Percentiles rank a stretch among this genome's conserved stretches.
Conservation (phyloP, 2,329 filamentous ascomycete species). For the Aureobasidium subglaciale region DNA sequence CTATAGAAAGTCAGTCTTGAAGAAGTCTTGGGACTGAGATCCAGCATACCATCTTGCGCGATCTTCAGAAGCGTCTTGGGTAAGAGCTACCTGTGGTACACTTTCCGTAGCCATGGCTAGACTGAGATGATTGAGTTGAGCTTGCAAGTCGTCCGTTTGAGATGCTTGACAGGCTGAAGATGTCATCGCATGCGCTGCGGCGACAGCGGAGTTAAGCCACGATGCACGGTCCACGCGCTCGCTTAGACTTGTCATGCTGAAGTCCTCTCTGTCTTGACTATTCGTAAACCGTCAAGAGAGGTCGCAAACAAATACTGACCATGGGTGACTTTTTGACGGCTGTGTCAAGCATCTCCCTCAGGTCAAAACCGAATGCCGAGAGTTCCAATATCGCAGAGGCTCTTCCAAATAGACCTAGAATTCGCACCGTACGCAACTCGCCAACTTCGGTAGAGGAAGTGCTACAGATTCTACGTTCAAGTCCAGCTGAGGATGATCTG, state of each 20-base stretch:
- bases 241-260: not conserved
- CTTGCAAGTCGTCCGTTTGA: not conserved
- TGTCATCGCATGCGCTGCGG: constrained; percentile 1
- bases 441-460: constrained; percentile 20
- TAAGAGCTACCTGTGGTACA: not conserved
- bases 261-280: not conserved
- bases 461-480: constrained; percentile 33
- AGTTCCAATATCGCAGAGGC: constrained; percentile 1
- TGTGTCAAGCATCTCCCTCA: constrained; percentile 34
- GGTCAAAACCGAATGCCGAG: constrained; percentile 13
- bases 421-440: not conserved
- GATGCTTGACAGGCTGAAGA: not conserved
- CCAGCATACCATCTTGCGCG: constrained; percentile 14
- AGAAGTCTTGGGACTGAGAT: not conserved
- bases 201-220: not conserved
- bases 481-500: constrained; percentile 32
- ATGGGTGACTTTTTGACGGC: constrained; percentile 47
- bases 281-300: constrained; percentile 18
- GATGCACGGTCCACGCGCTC: not conserved
- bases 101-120: constrained; percentile 5
- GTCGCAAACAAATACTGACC: constrained; percentile 19
- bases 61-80: not conserved
- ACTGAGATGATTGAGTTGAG: not conserved
- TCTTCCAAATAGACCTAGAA: not conserved
- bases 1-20: constrained; percentile 30